Evolutionary conservation across 176 grass and related monocot genomes (phyloP).

Genomic region (Eragrostis nindensis): DNA sequence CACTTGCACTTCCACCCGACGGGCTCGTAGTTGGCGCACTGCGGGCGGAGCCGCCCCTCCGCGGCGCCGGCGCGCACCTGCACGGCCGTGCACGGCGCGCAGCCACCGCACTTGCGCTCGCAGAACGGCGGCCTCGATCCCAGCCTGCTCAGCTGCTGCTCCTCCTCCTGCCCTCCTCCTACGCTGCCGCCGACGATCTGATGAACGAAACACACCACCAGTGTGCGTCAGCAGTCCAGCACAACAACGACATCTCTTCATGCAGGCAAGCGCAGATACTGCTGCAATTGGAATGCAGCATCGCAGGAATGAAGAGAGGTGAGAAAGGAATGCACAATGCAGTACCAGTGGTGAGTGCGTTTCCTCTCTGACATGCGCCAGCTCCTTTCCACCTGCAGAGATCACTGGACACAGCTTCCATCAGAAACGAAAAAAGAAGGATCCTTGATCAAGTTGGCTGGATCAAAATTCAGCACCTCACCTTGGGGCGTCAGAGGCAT

Average conservation of each 20-base stretch:
- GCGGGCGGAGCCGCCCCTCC: not conserved
- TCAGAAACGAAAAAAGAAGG: not conserved
- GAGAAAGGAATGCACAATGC: not conserved
- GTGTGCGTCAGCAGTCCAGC: not conserved
- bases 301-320: not conserved
- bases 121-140: constrained; percentile 73
- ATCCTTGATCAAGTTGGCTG: not conserved
- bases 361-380: not conserved
- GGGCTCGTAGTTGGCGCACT: constrained; percentile 69
- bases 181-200: constrained; percentile 23
- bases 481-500: constrained; percentile 7
- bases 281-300: not conserved
- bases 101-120: constrained; percentile 51
- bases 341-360: not conserved
- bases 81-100: constrained; percentile 58
- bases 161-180: not conserved
- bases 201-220: not conserved
- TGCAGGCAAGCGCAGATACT: not conserved
- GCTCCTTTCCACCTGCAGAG: not conserved
- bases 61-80: constrained; percentile 45
- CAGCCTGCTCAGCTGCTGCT: constrained; percentile 14
- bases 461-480: not conserved
- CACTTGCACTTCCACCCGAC: constrained; percentile 78
- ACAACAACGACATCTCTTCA: too few relatives aligned
- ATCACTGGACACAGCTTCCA: not conserved